phyloP scores from a whole-genome alignment of 1,139 yeast genomes.

The Yamadazyma sp. region DNA sequence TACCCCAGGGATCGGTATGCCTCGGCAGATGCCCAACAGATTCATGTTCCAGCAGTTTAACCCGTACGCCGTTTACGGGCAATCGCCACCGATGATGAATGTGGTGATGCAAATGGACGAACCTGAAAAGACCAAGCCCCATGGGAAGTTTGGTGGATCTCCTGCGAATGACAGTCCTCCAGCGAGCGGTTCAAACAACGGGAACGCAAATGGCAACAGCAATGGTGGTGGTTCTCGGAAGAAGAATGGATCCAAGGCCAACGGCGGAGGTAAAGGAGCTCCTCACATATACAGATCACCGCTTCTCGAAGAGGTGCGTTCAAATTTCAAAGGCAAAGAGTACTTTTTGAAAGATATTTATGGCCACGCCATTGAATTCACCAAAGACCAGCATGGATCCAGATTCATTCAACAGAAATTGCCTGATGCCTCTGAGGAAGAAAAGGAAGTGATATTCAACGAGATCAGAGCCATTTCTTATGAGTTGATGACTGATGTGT shows the following conservation, averaged over 20 bases:
- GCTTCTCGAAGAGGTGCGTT: conserved; percentile 81
- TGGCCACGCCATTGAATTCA: conserved; percentile 88
- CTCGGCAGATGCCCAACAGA: conserved; percentile 33
- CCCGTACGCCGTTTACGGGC: conserved; percentile 48
- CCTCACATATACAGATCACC: conserved; percentile 71
- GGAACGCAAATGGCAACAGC: too few relatives aligned
- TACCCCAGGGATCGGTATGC: conserved; percentile 44
- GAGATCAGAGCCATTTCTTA: conserved; percentile 77
- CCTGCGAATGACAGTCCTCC: conserved; percentile 5
- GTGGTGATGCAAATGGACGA: conserved; percentile 1
- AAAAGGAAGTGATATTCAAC: conserved; percentile 76
- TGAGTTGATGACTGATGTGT: conserved; percentile 92
- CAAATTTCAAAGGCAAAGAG: conserved; percentile 60
- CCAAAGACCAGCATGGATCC: conserved; percentile 96
- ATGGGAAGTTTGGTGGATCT: background rate
- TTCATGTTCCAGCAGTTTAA: conserved; percentile 52
- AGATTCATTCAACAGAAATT: conserved; percentile 91
- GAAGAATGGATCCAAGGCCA: conserved; percentile 8
- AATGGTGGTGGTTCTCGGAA: conserved; percentile 5
- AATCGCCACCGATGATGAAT: conserved; percentile 23
- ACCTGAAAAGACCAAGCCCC: conserved; percentile 1
- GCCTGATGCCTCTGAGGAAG: conserved; percentile 64
- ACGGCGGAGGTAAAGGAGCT: conserved; percentile 21
- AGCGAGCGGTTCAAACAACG: conserved; percentile 2
- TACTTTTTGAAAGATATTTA: conserved; percentile 71